Percentiles rank a stretch among this genome's conserved stretches.
Evolutionary conservation across 371 early-diverging fungal genomes (phyloP).

Genomic region (Cokeromyces recurvatus): DNA sequence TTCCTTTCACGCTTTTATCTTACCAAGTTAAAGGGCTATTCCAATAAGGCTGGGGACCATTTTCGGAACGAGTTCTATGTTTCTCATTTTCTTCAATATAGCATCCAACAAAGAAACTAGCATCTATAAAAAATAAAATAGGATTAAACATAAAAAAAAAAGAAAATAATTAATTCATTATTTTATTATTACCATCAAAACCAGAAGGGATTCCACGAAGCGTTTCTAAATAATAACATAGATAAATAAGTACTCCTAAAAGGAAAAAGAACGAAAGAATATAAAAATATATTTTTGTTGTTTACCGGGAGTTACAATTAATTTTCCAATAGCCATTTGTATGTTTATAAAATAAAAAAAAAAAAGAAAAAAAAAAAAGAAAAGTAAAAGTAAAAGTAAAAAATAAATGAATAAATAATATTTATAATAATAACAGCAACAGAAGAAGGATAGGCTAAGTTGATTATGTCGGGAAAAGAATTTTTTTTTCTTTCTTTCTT

Average conservation of each 20-base stretch:
- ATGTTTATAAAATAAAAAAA: too few species aligned
- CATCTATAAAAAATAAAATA: conserved; percentile 3
- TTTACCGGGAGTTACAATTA: conserved; percentile 19
- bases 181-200: conserved; percentile 5
- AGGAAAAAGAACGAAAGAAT: too few species aligned
- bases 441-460: too few species aligned
- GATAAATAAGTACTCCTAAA: background rate
- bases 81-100: conserved; percentile 19
- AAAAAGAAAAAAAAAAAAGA: too few species aligned
- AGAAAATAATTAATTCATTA: background rate
- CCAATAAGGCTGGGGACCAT: conserved; percentile 12
- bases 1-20: background rate
- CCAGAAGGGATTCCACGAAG: conserved; percentile 10
- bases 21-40: conserved; percentile 17
- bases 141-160: background rate
- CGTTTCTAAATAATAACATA: conserved; percentile 4
- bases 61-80: conserved; percentile 19
- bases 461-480: too few species aligned
- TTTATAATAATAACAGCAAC: too few species aligned
- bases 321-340: conserved; percentile 24
- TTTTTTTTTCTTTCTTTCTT: too few species aligned
- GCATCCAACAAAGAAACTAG: conserved; percentile 18
- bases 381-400: too few species aligned
- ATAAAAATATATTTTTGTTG: background rate
- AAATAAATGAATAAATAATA: too few species aligned